Evolutionary conservation across 352 stramenopile genomes (phyloP), one percentile per base, ranked within the genome.

Genomic region (Phytopythium kandeliae): DNA sequence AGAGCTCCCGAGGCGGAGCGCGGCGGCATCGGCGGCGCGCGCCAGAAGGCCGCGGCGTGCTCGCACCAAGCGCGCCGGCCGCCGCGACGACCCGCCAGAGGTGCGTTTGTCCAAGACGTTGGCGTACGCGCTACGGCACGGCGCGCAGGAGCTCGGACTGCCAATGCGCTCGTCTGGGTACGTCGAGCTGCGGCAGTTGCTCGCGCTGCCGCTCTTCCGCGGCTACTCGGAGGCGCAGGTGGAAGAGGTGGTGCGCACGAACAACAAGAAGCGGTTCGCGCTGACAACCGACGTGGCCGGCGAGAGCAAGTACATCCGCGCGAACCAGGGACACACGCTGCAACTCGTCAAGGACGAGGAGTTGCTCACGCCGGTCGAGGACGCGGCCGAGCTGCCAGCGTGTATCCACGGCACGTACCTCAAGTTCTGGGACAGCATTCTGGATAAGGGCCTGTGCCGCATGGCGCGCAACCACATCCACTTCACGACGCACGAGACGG

Each of bases 401-500:
- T 94, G 81, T 51, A 83, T 94, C 44, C 84, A 94, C 55, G 84
- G 84, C 42, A 92, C 84, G 46, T 94, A 92, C 53, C 21, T 62
- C 13, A 67, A 76, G 26, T 74, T 74, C 44, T 94, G 84, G 84
- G 62, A 69, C 6, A 83, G 74, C 36, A 94, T 94, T 34, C 55
- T 61, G 37, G 54, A 61, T 15, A 55, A 53, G 0, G 85, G 85
- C 0, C 54, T 96, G 6, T 85, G 60, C 19, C 83, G 82, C 17
- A 96, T 96, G 85, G 59, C 66, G 51, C 67, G 85, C 6, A 96
- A 96, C 48, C 85, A 96, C 48, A 90, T 96, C 24, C 85, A 96
- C 55, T 89, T 94, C 54, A 75, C 83, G 13, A 62, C 87, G 15
- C 60, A 51, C 9, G 74, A 89, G 17, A 55, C 71, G 1, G 52